Base-by-base conservation (phyloP, 352 stramenopile genomes). In the Pythium dissimile region DNA sequence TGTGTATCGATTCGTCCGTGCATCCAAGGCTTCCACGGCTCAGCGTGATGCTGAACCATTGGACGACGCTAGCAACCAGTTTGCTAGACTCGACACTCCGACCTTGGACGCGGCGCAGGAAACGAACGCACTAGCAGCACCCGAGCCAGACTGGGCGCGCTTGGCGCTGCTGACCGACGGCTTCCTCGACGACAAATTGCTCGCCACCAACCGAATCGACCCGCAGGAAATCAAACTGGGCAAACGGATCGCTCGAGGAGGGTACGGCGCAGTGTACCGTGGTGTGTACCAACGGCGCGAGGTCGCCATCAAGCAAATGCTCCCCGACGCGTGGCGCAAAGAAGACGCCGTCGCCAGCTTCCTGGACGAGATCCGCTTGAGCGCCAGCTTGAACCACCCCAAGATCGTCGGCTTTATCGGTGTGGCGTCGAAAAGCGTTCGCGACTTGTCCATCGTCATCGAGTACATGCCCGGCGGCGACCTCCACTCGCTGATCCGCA, bases 381-480 rank as follows among this genome's bases (percentile, higher is more conserved):
- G 56, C 30, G 44, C 66, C 8, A 60, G 41, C 6, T 15, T 73
- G 30, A 53, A 67, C 23, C 66, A 73, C 23, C 66, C 66, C 3
- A 73, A 73, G n/a, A 64, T 73, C 34, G 66, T 73, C 13, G 28
- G 27, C 6, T 72, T 72, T 35, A 50, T 72, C 16, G 65, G 65
- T 20, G 48, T 72, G 16, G 42, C 54, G 18, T 72, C 59, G 59
- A 69, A 30, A 16, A 69, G 46, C 23, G 16, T 69, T 4, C 31
- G 53, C 6, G 54, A 72, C 16, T 21, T 72, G 38, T 55, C 59
- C 13, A 54, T 69, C 23, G 32, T 72, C 9, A 69, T 34, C 30
- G 65, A 69, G 47, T 72, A 44, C 55, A 67, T 68, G 61, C 39
- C 23, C 12, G 48, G 54, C 12, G 65, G 65, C 12, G 64, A 72